phyloP scores from a whole-genome alignment of 2,329 filamentous ascomycete species.

The Pseudogymnoascus destructans region DNA sequence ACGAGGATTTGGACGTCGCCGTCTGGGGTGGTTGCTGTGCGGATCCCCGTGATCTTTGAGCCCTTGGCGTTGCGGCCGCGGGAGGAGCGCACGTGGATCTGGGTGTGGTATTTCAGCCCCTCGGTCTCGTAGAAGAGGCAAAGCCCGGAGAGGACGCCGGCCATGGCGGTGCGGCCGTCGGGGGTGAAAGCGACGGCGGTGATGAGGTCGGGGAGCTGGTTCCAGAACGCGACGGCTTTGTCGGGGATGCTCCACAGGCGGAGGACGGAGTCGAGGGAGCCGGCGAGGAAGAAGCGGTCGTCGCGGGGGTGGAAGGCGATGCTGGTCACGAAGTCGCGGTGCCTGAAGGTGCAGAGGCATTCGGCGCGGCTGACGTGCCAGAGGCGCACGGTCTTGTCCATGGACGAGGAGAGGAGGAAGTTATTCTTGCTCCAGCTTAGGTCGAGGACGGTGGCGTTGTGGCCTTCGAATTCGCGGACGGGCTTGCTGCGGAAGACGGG shows the following conservation, averaged over 20 bases:
- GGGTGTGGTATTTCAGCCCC: conserved; percentile 67
- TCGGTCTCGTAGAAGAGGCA: conserved; percentile 91
- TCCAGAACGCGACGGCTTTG: conserved; percentile 77
- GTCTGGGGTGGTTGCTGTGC: conserved; percentile 49
- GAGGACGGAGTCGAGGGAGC: conserved; percentile 77
- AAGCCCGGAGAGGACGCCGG: conserved; percentile 71
- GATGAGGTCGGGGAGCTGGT: conserved; percentile 69
- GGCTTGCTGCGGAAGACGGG: conserved; percentile 79
- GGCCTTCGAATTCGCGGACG: conserved; percentile 66
- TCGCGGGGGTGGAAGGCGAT: conserved; percentile 90
- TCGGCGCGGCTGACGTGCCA: conserved; percentile 83
- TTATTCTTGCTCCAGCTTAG: conserved; percentile 99
- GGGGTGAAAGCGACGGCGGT: conserved; percentile 90
- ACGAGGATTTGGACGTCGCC: conserved; percentile 73
- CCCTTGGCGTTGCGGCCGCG: conserved; percentile 89
- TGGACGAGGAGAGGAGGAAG: conserved; percentile 86
- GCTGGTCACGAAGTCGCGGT: conserved; percentile 88
- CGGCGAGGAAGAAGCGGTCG: conserved; percentile 91
- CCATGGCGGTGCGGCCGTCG: conserved; percentile 79
- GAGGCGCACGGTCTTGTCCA: conserved; percentile 92
- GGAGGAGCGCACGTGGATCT: conserved; percentile 87
- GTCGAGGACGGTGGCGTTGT: conserved; percentile 76
- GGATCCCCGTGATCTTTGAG: conserved; percentile 93
- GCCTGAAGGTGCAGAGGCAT: conserved; percentile 86
- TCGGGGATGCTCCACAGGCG: conserved; percentile 95